Conservation (phyloP, 1,139 yeast species). For the Debaryomyces singareniensis region DNA sequence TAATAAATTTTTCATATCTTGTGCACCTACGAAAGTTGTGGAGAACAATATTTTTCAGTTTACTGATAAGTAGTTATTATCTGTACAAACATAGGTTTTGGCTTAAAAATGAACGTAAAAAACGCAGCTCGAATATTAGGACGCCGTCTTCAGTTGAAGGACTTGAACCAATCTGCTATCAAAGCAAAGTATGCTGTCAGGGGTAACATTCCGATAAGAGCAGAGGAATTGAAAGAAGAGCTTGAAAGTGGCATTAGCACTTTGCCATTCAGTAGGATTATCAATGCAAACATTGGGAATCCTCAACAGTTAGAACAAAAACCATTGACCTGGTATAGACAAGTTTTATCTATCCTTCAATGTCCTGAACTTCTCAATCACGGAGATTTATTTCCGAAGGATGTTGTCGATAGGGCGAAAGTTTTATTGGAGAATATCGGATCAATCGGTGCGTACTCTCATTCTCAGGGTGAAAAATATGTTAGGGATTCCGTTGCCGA, state of each 20-base stretch:
- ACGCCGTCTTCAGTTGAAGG: conserved; percentile 20
- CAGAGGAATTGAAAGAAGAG: conserved; percentile 64
- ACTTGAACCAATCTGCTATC: conserved; percentile 67
- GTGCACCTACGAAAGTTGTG: no score
- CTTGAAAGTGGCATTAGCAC: conserved; percentile 33
- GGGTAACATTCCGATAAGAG: conserved; percentile 88
- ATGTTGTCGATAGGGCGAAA: conserved; percentile 69
- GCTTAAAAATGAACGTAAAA: no score
- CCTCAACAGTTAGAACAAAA: conserved; percentile 94
- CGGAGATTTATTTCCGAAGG: conserved; percentile 48
- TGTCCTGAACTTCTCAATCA: conserved; percentile 61
- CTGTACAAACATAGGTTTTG: no score
- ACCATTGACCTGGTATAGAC: conserved; percentile 93
- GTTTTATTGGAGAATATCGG: conserved; percentile 56
- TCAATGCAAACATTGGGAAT: conserved; percentile 91
- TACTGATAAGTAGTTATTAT: no score
- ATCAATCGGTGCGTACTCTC: conserved; percentile 91
- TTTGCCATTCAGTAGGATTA: conserved; percentile 70
- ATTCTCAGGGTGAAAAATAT: conserved; percentile 76
- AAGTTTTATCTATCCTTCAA: conserved; percentile 78
- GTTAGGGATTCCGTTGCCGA: conserved; percentile 75
- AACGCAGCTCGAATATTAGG: no score
- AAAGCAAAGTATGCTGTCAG: conserved; percentile 94
- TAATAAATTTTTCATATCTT: no score
- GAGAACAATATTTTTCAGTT: no score